Conservation (phyloP, 345 rosid species). For the Brassica juncea region DNA sequence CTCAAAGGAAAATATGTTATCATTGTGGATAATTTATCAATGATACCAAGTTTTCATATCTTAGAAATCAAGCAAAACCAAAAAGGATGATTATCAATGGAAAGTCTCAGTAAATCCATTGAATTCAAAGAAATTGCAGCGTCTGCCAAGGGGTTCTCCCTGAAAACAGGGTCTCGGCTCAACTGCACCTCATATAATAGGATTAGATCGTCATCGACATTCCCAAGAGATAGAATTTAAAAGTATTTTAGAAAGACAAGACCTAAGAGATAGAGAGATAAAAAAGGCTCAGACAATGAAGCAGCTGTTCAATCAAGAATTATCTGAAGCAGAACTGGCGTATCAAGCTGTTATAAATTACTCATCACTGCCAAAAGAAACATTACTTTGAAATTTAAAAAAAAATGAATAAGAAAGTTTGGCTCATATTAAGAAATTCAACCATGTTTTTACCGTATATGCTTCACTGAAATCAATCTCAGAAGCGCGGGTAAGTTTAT, state of each 20-base stretch:
- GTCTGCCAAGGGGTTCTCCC: conserved; percentile 3
- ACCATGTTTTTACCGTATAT: background rate
- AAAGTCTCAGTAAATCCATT: background rate
- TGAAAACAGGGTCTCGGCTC: background rate
- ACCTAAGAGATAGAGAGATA: background rate
- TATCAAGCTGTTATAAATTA: conserved; percentile 51
- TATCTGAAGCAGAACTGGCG: conserved; percentile 98
- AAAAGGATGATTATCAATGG: background rate
- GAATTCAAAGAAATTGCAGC: background rate
- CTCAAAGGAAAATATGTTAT: conserved; percentile 5
- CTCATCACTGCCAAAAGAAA: conserved; percentile 49
- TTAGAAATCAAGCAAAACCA: background rate
- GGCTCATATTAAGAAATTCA: background rate
- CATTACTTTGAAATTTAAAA: background rate
- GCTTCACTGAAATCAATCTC: background rate
- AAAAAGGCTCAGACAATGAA: conserved; percentile 50
- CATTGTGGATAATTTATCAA: background rate
- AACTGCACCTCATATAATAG: background rate
- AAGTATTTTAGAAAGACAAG: background rate
- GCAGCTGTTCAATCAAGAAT: conserved; percentile 84
- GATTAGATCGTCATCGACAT: background rate
- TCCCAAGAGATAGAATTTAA: background rate
- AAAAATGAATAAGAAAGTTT: background rate
- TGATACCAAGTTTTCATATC: background rate
- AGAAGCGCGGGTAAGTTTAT: background rate